phyloP scores from a whole-genome alignment of 2,329 filamentous ascomycete species.

The Tolypocladium sp. region DNA sequence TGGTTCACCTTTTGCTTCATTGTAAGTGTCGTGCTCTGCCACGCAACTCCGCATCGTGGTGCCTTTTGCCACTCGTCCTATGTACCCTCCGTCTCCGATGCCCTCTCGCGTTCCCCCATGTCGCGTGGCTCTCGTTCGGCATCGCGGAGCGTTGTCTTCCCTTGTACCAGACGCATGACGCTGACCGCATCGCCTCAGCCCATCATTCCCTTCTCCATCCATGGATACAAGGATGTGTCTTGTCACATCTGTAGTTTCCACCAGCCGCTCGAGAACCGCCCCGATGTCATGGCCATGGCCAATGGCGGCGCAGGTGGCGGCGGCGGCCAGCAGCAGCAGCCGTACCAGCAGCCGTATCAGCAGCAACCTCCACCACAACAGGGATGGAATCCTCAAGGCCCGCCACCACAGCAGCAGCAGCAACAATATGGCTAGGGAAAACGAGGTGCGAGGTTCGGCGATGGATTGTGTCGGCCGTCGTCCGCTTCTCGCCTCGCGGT shows the following conservation, averaged over 20 bases:
- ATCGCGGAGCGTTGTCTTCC: neutral
- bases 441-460: neutral
- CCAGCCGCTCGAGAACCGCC: constrained; percentile 52
- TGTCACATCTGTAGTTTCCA: constrained; percentile 72
- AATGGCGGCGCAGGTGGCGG: constrained; percentile 25
- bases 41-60: neutral
- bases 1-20: constrained; percentile 79
- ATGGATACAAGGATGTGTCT: constrained; percentile 58
- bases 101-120: neutral
- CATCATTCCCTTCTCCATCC: constrained; percentile 60
- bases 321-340: constrained; percentile 19
- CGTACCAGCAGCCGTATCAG: constrained; percentile 15
- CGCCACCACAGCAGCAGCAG: constrained; percentile 14
- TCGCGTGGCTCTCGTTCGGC: neutral
- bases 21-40: constrained; percentile 28
- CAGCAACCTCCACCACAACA: constrained; percentile 15
- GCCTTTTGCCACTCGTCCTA: neutral
- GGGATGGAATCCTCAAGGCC: constrained; percentile 17
- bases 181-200: constrained; percentile 36
- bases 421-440: constrained; percentile 17
- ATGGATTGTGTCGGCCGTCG: neutral
- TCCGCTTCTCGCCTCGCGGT: neutral
- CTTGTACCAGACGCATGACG: neutral
- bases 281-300: constrained; percentile 45
- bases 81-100: neutral